These are phyloP conservation scores for Paspalum notatum DNA, from an alignment of 176 grass and related monocot genomes.

Conservation along the genomic window DNA sequence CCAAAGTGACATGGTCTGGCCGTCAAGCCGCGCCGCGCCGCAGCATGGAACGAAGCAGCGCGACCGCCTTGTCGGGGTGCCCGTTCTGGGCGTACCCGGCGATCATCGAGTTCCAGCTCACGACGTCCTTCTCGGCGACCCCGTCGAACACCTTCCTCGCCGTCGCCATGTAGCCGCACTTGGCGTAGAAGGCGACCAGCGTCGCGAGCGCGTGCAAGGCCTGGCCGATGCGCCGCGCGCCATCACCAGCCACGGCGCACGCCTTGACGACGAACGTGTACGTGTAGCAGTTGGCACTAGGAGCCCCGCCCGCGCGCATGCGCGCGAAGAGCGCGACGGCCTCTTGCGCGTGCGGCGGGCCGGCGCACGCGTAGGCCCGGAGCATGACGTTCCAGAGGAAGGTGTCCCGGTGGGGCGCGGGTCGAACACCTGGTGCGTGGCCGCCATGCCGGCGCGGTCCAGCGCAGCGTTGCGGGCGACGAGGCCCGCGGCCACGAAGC, in stretches of 20 bases:
- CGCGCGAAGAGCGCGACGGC: not conserved
- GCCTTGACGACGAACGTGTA: slow-evolving; percentile 11
- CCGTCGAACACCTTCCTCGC: slow-evolving; percentile 16
- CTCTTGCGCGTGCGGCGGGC: not conserved
- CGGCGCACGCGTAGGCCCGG: not conserved
- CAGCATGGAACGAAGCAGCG: not conserved
- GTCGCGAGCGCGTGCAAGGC: not conserved
- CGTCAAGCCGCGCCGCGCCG: not conserved
- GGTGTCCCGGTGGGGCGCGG: not conserved
- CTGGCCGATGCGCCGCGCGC: not conserved
- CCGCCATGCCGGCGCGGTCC: not conserved
- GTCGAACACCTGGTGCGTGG: not conserved
- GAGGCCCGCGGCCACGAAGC: slow-evolving; percentile 1
- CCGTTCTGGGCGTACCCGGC: slow-evolving; percentile 17
- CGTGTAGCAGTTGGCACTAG: not conserved
- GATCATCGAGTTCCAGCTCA: slow-evolving; percentile 20
- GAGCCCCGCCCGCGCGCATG: not conserved
- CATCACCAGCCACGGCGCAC: not conserved
- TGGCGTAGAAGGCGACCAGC: not conserved
- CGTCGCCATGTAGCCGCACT: not conserved
- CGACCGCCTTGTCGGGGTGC: not conserved
- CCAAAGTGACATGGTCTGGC: not conserved
- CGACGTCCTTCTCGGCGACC: not conserved
- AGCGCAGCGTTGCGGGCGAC: not conserved
- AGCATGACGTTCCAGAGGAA: slow-evolving; percentile 14